These are phyloP conservation scores for Erodium maritimum DNA, from an alignment of 345 rosid species.

Conservation along the genomic window DNA sequence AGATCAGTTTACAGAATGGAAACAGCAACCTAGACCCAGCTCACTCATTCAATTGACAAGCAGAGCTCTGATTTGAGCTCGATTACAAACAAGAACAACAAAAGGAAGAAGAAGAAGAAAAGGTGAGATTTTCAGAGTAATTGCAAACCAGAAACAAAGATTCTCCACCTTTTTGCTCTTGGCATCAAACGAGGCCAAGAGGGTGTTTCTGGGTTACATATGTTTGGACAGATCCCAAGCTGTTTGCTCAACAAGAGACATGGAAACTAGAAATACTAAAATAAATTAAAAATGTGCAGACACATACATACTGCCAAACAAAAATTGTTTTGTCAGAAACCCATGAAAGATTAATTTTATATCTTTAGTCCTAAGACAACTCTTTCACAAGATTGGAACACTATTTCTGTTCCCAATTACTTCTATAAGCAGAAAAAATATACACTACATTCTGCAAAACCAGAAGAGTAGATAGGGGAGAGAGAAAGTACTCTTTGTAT, in stretches of 20 bases:
- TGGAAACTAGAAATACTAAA: slow-evolving; percentile 3
- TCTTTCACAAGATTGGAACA: background rate
- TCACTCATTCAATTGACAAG: too few species aligned
- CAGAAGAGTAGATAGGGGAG: background rate
- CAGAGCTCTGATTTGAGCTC: background rate
- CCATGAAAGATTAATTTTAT: background rate
- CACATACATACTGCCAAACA: slow-evolving; percentile 21
- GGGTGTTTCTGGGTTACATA: background rate
- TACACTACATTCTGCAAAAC: background rate
- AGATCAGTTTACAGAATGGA: background rate
- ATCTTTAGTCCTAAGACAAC: background rate
- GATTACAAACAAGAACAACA: background rate
- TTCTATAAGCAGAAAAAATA: background rate
- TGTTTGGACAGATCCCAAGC: background rate
- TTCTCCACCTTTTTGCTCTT: background rate
- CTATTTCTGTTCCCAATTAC: background rate
- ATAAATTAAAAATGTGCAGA: slow-evolving; percentile 5
- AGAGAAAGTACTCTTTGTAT: background rate
- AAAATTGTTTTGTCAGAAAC: slow-evolving; percentile 7
- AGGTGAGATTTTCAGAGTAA: too few species aligned
- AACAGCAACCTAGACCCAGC: background rate
- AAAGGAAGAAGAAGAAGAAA: background rate
- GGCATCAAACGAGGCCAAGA: background rate
- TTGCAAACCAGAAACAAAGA: background rate
- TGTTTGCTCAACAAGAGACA: slow-evolving; percentile 8